Percentiles rank a stretch among this genome's conserved stretches.
These are phyloP conservation scores for Cordyceps sp. DNA, from an alignment of 2,329 filamentous ascomycete species.

Conservation along the genomic window DNA sequence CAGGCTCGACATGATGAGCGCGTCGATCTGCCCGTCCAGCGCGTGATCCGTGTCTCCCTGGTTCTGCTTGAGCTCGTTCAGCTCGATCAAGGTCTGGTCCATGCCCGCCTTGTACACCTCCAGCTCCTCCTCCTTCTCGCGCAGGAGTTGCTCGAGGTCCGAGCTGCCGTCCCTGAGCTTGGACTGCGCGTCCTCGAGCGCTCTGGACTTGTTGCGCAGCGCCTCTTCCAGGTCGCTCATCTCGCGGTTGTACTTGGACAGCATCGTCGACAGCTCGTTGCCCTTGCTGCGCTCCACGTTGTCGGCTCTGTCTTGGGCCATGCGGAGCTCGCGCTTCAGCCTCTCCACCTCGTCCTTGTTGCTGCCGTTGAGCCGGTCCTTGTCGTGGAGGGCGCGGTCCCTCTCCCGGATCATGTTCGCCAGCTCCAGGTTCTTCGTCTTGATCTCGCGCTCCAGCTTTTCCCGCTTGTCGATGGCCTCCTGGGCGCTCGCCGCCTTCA, in stretches of 20 bases:
- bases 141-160: conserved; percentile 70
- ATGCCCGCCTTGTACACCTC: conserved; percentile 97
- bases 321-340: conserved; percentile 78
- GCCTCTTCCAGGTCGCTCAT: conserved; percentile 94
- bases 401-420: conserved; percentile 97
- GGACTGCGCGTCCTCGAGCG: conserved; percentile 67
- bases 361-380: conserved; percentile 69
- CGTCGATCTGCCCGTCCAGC: conserved; percentile 81
- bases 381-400: conserved; percentile 83
- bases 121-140: conserved; percentile 93
- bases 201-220: conserved; percentile 70
- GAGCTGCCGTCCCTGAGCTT: conserved; percentile 66
- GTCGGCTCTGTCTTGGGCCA: conserved; percentile 82
- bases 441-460: conserved; percentile 91
- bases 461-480: conserved; percentile 91
- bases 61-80: conserved; percentile 71
- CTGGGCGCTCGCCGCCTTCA: conserved; percentile 92
- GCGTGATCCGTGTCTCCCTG: conserved; percentile 63
- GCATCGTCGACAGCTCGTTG: conserved; percentile 84
- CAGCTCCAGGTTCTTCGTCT: conserved; percentile 97
- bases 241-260: conserved; percentile 91
- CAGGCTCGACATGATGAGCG: conserved; percentile 69
- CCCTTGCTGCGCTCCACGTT: conserved; percentile 87
- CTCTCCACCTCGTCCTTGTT: conserved; percentile 93
- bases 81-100: conserved; percentile 86